These are phyloP conservation scores for Kodamaea kakaduensis DNA, from an alignment of 805 yeast species.

Conservation along the genomic window DNA sequence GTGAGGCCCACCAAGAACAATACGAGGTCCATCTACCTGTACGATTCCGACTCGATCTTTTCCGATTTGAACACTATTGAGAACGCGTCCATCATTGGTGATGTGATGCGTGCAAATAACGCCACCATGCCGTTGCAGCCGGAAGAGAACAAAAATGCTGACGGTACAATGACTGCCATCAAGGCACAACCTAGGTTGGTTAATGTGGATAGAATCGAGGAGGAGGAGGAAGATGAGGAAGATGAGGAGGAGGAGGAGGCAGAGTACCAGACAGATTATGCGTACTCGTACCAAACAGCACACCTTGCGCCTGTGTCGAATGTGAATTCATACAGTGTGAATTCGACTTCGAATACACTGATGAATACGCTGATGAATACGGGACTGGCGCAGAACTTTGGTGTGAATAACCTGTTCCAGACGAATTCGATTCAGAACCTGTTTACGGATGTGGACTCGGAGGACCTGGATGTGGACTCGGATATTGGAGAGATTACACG, in stretches of 20 bases:
- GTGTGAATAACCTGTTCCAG: no score
- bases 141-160: slow-evolving; percentile 4
- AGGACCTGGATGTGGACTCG: slow-evolving; percentile 40
- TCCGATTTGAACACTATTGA: slow-evolving; percentile 44
- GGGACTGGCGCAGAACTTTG: neutral
- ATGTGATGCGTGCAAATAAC: slow-evolving; percentile 25
- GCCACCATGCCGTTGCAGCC: slow-evolving; percentile 3
- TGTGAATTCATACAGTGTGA: no score
- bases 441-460: slow-evolving; percentile 24
- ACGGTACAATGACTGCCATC: slow-evolving; percentile 63
- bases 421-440: neutral
- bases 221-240: slow-evolving; percentile 36
- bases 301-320: no score
- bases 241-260: slow-evolving; percentile 18
- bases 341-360: no score
- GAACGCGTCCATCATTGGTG: slow-evolving; percentile 46
- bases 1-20: slow-evolving; percentile 48
- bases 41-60: slow-evolving; percentile 40
- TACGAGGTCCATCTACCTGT: slow-evolving; percentile 41
- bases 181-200: slow-evolving; percentile 71
- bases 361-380: neutral
- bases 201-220: slow-evolving; percentile 46
- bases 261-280: slow-evolving; percentile 11
- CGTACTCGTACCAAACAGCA: slow-evolving; percentile 5
- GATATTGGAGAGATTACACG: slow-evolving; percentile 43